Percentiles rank a stretch among this genome's conserved stretches.
phyloP scores from a whole-genome alignment of 345 rosid genomes.

The Cochlearia excelsa region DNA sequence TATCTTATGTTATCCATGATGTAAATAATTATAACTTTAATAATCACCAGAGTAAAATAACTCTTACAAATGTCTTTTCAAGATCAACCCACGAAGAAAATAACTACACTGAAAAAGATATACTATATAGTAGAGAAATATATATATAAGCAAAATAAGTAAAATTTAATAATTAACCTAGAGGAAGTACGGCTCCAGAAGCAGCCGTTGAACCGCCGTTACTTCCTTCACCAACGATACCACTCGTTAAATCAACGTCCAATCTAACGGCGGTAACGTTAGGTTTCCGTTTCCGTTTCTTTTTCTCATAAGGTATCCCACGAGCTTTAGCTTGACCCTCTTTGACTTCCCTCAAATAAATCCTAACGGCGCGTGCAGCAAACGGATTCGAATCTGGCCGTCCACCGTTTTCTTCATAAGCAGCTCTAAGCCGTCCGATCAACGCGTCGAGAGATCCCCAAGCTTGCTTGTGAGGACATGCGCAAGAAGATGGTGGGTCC shows the following conservation, averaged over 20 bases:
- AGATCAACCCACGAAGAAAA: too few species aligned
- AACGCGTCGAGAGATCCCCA: constrained; percentile 78
- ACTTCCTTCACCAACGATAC: constrained; percentile 10
- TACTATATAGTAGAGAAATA: too few species aligned
- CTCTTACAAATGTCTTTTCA: too few species aligned
- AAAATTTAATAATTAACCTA: neutral
- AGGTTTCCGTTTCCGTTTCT: constrained; percentile 52
- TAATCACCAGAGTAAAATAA: too few species aligned
- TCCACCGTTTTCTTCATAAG: constrained; percentile 67
- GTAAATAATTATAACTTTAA: too few species aligned
- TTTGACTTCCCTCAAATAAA: constrained; percentile 58
- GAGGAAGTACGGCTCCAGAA: constrained; percentile 8
- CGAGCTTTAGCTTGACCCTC: constrained; percentile 70
- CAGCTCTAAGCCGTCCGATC: constrained; percentile 72
- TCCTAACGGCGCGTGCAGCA: constrained; percentile 61
- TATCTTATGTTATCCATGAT: too few species aligned
- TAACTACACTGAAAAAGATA: too few species aligned
- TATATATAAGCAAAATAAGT: constrained; percentile 1
- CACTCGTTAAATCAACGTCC: constrained; percentile 20
- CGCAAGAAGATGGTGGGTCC: constrained; percentile 56
- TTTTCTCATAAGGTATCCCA: constrained; percentile 66
- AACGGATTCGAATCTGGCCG: constrained; percentile 55
- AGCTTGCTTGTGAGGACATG: constrained; percentile 66
- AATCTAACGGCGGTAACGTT: constrained; percentile 25
- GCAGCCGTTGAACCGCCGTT: constrained; percentile 23